Evolutionary conservation across 2,329 filamentous ascomycete species (phyloP).

Genomic region (Stemphylium vesicarium): DNA sequence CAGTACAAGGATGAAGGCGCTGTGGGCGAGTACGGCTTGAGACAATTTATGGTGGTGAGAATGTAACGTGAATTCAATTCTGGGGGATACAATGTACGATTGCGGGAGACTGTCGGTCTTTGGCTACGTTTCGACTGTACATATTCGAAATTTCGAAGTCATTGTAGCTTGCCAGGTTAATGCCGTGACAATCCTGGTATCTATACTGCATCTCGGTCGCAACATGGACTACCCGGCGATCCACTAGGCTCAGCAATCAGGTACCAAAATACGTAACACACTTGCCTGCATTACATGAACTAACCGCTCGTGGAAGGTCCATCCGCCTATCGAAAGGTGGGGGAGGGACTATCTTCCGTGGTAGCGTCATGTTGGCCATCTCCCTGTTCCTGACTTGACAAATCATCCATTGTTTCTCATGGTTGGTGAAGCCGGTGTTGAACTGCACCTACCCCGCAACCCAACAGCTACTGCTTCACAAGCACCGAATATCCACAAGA

Average conservation of each 20-base stretch:
- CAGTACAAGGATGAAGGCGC: slow-evolving; percentile 34
- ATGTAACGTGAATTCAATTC: no score
- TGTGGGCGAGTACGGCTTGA: slow-evolving; percentile 34
- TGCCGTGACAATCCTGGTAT: no score
- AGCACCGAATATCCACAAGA: background rate
- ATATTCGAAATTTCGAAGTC: no score
- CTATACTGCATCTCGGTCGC: no score
- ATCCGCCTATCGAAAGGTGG: slow-evolving; percentile 24
- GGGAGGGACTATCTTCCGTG: slow-evolving; percentile 10
- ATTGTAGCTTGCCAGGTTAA: no score
- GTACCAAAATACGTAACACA: no score
- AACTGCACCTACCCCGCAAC: background rate
- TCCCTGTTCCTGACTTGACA: background rate
- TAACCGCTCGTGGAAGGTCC: slow-evolving; percentile 24
- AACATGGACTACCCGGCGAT: no score
- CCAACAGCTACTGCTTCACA: background rate
- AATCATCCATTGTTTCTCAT: background rate
- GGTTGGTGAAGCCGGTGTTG: background rate
- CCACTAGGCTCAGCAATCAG: no score
- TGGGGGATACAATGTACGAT: no score
- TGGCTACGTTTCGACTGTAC: no score
- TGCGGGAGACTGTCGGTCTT: no score
- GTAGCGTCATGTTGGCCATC: background rate
- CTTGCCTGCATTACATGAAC: slow-evolving; percentile 1
- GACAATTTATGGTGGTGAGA: background rate